Percentiles rank a stretch among this genome's conserved stretches.
Conservation (phyloP, 108 stramenopile genomes). For the Cyclotella cryptica region DNA sequence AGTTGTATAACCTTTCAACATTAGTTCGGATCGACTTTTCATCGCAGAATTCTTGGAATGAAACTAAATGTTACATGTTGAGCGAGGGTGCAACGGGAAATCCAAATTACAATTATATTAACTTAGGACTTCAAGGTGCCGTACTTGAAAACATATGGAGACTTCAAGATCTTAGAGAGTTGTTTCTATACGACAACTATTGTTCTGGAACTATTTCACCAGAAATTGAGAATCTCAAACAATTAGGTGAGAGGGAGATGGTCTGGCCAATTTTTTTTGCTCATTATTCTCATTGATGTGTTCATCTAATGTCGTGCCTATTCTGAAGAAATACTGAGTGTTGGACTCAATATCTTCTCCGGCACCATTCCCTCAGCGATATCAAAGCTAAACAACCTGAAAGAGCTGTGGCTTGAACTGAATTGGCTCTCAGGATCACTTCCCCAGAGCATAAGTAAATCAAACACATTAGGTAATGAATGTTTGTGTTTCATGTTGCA, state of each 20-base stretch:
- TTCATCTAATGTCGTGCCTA: too few species aligned
- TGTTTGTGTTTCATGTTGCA: too few species aligned
- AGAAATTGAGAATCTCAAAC: slow-evolving; percentile 2
- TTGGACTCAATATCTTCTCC: not conserved
- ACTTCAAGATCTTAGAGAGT: not conserved
- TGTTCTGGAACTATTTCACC: slow-evolving; percentile 3
- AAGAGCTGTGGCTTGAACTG: too few species aligned
- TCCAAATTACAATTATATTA: not conserved
- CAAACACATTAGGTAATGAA: too few species aligned
- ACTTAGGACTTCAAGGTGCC: not conserved
- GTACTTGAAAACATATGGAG: slow-evolving; percentile 4
- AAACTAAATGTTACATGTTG: not conserved
- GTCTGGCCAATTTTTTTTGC: not conserved
- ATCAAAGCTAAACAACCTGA: too few species aligned
- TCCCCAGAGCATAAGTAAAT: too few species aligned
- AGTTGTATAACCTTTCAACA: not conserved
- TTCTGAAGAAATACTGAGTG: not conserved
- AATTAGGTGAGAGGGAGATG: not conserved
- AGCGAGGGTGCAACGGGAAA: not conserved
- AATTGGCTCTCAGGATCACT: too few species aligned
- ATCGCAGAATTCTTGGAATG: not conserved
- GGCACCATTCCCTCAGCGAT: not conserved
- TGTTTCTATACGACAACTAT: not conserved
- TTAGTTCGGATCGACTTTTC: not conserved
- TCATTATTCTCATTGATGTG: not conserved